Base-by-base conservation (phyloP, 2,329 filamentous ascomycete species). In the Trichoderma sp. region DNA sequence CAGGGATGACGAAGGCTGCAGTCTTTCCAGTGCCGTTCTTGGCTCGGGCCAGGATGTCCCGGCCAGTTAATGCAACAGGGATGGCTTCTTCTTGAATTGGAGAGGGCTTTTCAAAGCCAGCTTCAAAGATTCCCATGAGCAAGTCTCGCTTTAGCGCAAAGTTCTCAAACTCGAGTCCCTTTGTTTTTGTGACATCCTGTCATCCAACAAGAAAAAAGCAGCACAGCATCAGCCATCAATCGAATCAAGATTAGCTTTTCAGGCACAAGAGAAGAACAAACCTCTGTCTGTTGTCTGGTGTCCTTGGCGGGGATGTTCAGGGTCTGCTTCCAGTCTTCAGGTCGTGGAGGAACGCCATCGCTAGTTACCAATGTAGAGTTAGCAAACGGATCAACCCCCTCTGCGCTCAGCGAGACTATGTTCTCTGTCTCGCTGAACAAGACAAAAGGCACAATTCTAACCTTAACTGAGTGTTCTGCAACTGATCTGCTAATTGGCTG, bases 21-120 rank as follows among this genome's bases (percentile, higher is more conserved):
- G 96, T 99, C 86, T 99, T 99, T 80, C 96, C 96, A 47, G 96
- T 99, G 74, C 96, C 96, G 82, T 99, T 99, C 87, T 99, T 99
- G 76, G 96, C 96, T 83, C 96, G 90, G 73, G 96, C 96, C 75
- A 99, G 88, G 78, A 99, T 95, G 80, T 99, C 96, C 83, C 95
- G 90, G 71, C 96, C 96, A 62, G 95, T 97, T 71, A 99, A 88
- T 65, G 96, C 96, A 75, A 99, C 95, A 62, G 96, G 96, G 79
- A 99, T 98, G 70, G 96, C 94, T 85, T 98, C 96, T 91, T 99
- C 96, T 89, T 99, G 96, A 78, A 99, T 99, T 12, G 96, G 96
- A 71, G 96, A 99, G 17, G 96, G 96, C 84, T 97, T 98, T 82
- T 99, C 96, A 82, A 98, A 99, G 74, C 96, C 96, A 76, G 96